phyloP scores from a whole-genome alignment of 768 basidiomycete genomes.

The Gloeostereum incarnatum region DNA sequence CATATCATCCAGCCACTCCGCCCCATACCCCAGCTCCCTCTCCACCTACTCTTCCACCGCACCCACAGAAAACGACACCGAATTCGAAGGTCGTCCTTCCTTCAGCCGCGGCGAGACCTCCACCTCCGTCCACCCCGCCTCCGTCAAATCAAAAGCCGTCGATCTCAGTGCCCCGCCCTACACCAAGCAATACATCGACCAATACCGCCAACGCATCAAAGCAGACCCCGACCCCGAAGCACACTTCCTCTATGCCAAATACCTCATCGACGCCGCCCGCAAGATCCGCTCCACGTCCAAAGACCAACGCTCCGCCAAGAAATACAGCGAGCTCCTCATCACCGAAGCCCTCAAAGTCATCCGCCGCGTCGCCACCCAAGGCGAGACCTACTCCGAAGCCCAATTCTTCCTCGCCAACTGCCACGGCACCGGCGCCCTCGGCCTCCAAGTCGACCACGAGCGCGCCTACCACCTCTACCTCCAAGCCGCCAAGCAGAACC shows the following conservation, averaged over 20 bases:
- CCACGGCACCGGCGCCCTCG: conserved; percentile 90
- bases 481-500: conserved; percentile 96
- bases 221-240: conserved; percentile 97
- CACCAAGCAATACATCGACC: conserved; percentile 94
- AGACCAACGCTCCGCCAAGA: conserved; percentile 79
- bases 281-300: conserved; percentile 68
- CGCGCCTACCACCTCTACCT: conserved; percentile 95
- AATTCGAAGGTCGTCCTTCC: conserved; percentile 49
- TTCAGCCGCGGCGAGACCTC: conserved; percentile 51
- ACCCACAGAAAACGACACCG: conserved; percentile 23
- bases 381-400: conserved; percentile 88
- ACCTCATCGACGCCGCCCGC: conserved; percentile 96
- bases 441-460: conserved; percentile 96
- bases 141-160: conserved; percentile 69
- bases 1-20: conserved; percentile 21
- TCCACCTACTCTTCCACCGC: conserved; percentile 15
- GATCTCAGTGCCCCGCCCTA: conserved; percentile 80
- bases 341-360: conserved; percentile 88
- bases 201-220: conserved; percentile 96
- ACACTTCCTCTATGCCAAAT: conserved; percentile 97
- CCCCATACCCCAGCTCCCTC: conserved; percentile 15
- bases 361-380: conserved; percentile 86
- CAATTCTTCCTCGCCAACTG: conserved; percentile 99
- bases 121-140: conserved; percentile 44
- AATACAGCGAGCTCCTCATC: conserved; percentile 83